Evolutionary conservation across 352 stramenopile genomes (phyloP).

Genomic region (Albugo laibachii): DNA sequence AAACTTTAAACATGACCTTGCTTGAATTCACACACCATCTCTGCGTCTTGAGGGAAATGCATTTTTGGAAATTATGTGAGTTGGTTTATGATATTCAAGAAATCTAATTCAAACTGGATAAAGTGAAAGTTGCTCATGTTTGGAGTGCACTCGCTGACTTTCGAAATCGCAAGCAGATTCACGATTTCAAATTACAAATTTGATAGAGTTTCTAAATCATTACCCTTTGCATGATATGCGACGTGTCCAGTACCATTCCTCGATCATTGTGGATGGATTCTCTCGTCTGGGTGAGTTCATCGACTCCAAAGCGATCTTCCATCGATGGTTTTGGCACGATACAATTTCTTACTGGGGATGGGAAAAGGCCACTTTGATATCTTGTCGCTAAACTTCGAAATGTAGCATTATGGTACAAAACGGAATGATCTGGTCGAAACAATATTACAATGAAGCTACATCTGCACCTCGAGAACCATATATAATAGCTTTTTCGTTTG

Average conservation of each 20-base stretch:
- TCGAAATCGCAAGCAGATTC: conserved; percentile 38
- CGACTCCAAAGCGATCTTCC: conserved; percentile 31
- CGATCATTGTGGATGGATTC: conserved; percentile 28
- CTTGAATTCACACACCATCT: too few species aligned
- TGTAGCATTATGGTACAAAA: conserved; percentile 57
- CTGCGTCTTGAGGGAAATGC: too few species aligned
- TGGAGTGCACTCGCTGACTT: conserved; percentile 42
- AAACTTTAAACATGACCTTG: too few species aligned
- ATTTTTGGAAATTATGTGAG: too few species aligned
- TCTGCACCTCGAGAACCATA: too few species aligned
- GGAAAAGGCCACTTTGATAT: conserved; percentile 56
- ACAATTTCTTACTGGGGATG: conserved; percentile 34
- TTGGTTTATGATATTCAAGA: too few species aligned
- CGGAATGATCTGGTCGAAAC: conserved; percentile 52
- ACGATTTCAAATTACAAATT: conserved; percentile 39
- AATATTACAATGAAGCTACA: conserved; percentile 23
- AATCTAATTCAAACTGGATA: conserved; percentile 6
- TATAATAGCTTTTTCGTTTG: conserved; percentile 83
- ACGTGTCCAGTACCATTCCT: conserved; percentile 61
- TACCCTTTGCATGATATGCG: conserved; percentile 34
- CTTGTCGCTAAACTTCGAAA: conserved; percentile 51
- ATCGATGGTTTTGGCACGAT: conserved; percentile 42
- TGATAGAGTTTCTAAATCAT: conserved; percentile 43
- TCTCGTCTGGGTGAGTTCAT: conserved; percentile 41
- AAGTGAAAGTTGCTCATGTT: conserved; percentile 41